phyloP scores from a whole-genome alignment of 2,329 filamentous ascomycete species.

The Arthrobotrys iridis region DNA sequence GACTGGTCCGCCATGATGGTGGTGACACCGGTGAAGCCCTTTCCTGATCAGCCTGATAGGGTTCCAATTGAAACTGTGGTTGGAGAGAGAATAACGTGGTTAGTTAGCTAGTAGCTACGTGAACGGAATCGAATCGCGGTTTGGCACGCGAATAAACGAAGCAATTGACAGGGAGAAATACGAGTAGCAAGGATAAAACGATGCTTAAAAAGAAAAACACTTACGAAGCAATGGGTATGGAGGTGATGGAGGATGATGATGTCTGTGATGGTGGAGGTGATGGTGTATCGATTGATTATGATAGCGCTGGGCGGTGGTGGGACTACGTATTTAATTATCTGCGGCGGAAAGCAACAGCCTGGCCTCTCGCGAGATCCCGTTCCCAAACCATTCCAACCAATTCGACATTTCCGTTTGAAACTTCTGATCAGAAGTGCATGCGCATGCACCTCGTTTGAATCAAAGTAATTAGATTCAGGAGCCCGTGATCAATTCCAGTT shows the following conservation, averaged over 20 bases:
- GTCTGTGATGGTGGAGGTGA: background rate
- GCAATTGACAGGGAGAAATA: constrained; percentile 1
- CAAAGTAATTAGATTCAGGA: no score
- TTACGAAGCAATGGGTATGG: background rate
- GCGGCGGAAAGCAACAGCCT: constrained; percentile 25
- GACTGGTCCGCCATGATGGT: constrained; percentile 55
- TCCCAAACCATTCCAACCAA: no score
- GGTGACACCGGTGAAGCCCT: background rate
- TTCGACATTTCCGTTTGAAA: background rate
- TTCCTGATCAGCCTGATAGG: no score
- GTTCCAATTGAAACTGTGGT: no score
- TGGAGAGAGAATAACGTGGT: no score
- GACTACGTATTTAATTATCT: background rate
- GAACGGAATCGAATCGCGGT: no score
- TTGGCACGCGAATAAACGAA: no score
- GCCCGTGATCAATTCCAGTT: no score
- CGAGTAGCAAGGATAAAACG: no score
- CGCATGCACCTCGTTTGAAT: no score
- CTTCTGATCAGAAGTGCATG: background rate
- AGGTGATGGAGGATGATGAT: background rate
- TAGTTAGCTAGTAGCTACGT: no score
- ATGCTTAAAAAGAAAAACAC: background rate
- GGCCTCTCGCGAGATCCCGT: constrained; percentile 20
- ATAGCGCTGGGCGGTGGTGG: background rate
- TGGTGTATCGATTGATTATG: constrained; percentile 24